These are phyloP conservation scores for Talaromyces marneffei DNA, from an alignment of 2,329 filamentous ascomycete species.

Conservation along the genomic window DNA sequence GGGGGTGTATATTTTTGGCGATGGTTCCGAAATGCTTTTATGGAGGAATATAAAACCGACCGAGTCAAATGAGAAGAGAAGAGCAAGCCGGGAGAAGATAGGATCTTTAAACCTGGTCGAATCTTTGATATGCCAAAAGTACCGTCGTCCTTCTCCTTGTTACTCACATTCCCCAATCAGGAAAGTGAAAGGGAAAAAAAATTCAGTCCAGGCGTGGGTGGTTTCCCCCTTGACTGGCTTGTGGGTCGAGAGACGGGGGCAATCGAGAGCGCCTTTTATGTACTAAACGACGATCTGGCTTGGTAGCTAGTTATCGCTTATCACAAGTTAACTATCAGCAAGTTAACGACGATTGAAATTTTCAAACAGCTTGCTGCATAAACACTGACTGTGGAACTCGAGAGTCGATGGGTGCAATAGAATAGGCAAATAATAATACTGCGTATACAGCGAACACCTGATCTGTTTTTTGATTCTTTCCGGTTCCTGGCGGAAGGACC, in stretches of 20 bases:
- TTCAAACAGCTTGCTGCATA: not conserved
- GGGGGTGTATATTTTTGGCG: not conserved
- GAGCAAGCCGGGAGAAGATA: not conserved
- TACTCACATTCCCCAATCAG: not conserved
- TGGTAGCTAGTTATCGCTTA: too few relatives aligned
- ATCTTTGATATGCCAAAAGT: not conserved
- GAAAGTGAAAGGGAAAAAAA: not conserved
- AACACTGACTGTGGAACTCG: not conserved
- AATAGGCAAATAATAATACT: not conserved
- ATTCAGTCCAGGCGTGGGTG: not conserved
- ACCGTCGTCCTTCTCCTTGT: not conserved
- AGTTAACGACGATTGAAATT: not conserved
- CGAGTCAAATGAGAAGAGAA: not conserved
- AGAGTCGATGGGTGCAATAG: not conserved
- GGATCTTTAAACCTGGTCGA: not conserved
- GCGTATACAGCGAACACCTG: not conserved
- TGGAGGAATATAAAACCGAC: not conserved
- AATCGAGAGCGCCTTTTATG: not conserved
- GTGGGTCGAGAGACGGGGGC: constrained; percentile 22
- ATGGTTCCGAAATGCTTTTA: not conserved
- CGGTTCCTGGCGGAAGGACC: constrained; percentile 13
- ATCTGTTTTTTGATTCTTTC: not conserved
- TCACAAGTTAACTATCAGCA: too few relatives aligned
- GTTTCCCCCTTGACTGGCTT: constrained; percentile 22
- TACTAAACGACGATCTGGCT: not conserved